Evolutionary conservation across 305 asterid species (phyloP).

Genomic region (Solanum hybrid): DNA sequence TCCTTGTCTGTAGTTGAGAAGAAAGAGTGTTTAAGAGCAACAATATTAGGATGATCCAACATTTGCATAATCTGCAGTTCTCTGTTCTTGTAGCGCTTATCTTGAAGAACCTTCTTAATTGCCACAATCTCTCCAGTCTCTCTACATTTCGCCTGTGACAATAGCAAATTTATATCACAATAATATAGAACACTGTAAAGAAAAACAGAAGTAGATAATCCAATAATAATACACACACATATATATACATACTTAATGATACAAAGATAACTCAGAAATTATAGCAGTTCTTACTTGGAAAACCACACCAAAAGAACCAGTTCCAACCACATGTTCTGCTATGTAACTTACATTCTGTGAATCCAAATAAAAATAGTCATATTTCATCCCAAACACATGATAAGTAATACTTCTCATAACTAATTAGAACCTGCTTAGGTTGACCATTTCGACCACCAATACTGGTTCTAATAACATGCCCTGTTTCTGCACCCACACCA

Average conservation of each 20-base stretch:
- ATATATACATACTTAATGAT: neutral
- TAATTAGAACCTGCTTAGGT: conserved; percentile 62
- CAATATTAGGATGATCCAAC: conserved; percentile 96
- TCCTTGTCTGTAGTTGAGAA: conserved; percentile 85
- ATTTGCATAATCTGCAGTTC: conserved; percentile 94
- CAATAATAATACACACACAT: neutral
- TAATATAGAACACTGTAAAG: neutral
- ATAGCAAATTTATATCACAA: neutral
- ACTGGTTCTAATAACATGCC: conserved; percentile 76
- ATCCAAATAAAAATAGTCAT: conserved; percentile 20
- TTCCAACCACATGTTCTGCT: conserved; percentile 95
- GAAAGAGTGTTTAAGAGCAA: conserved; percentile 83
- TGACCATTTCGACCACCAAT: conserved; percentile 93
- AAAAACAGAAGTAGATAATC: neutral
- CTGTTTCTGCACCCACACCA: conserved; percentile 90
- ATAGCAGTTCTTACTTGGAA: conserved; percentile 54
- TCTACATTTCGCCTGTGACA: conserved; percentile 78
- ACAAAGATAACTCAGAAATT: neutral
- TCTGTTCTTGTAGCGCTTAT: conserved; percentile 93
- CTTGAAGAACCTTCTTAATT: conserved; percentile 95
- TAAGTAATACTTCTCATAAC: conserved; percentile 12
- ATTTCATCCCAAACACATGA: conserved; percentile 16
- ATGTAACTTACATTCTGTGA: conserved; percentile 79
- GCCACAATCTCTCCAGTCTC: conserved; percentile 97
- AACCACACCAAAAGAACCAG: conserved; percentile 97